phyloP scores from a whole-genome alignment of 352 stramenopile species.

The Peronospora farinosa region DNA sequence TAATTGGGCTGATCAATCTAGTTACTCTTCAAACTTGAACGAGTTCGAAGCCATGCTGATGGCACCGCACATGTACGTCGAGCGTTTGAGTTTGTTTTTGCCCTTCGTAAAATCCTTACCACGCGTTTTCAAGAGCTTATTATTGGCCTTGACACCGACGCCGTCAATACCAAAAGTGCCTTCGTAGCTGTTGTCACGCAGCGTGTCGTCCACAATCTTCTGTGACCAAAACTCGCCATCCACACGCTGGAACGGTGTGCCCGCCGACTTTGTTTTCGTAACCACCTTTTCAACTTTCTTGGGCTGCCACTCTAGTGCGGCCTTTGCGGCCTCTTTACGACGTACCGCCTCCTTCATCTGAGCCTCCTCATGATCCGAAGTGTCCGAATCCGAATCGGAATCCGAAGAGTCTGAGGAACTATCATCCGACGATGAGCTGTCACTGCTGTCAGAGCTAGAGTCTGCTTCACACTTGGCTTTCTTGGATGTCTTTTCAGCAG shows the following conservation, averaged over 20 bases:
- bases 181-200: conserved; percentile 98
- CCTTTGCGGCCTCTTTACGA: conserved; percentile 73
- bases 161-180: conserved; percentile 92
- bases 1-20: conserved; percentile 2
- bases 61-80: conserved; percentile 91
- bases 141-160: conserved; percentile 95
- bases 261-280: conserved; percentile 69
- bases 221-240: conserved; percentile 93
- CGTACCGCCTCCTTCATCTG: conserved; percentile 73
- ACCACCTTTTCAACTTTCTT: conserved; percentile 76
- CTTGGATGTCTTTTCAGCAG: conserved; percentile 29
- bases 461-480: conserved; percentile 34
- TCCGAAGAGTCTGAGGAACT: conserved; percentile 38
- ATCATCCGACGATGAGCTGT: conserved; percentile 41
- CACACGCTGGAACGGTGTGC: conserved; percentile 96
- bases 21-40: conserved; percentile 88
- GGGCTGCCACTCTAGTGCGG: conserved; percentile 87
- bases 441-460: conserved; percentile 31
- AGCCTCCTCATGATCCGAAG: conserved; percentile 53
- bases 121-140: conserved; percentile 95
- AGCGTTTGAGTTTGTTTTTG: conserved; percentile 99
- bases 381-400: conserved; percentile 47
- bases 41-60: conserved; percentile 92
- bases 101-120: conserved; percentile 99
- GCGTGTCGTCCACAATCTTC: conserved; percentile 88